Evolutionary conservation across 2,329 filamentous ascomycete genomes (phyloP).

Genomic region (Parastagonospora avenae): DNA sequence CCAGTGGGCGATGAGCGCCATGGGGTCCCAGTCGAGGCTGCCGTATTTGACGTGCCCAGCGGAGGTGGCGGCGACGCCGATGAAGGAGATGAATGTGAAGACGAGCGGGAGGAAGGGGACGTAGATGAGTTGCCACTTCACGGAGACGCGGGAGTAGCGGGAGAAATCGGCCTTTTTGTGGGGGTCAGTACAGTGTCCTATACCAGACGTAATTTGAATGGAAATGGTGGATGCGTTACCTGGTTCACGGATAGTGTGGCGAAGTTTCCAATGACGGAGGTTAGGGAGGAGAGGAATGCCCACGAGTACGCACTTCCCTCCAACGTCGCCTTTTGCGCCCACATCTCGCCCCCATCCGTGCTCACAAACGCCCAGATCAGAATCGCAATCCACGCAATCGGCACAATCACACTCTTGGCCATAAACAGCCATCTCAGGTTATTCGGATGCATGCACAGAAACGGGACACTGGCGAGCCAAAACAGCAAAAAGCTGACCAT

Average conservation of each 20-base stretch:
- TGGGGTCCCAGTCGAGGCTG: slow-evolving; percentile 51
- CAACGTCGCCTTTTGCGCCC: slow-evolving; percentile 53
- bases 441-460: slow-evolving; percentile 62
- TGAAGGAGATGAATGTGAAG: slow-evolving; percentile 60
- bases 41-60: slow-evolving; percentile 61
- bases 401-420: slow-evolving; percentile 54
- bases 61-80: slow-evolving; percentile 64
- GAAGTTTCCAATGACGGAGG: slow-evolving; percentile 57
- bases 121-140: slow-evolving; percentile 58
- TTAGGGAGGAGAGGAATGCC: slow-evolving; percentile 58
- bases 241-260: slow-evolving; percentile 59
- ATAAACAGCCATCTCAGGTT: slow-evolving; percentile 61
- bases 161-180: slow-evolving; percentile 60
- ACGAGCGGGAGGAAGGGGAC: slow-evolving; percentile 58
- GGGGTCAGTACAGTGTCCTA: background rate
- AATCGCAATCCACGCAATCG: slow-evolving; percentile 65
- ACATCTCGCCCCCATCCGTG: slow-evolving; percentile 59
- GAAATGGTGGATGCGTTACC: slow-evolving; percentile 19
- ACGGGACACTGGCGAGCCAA: slow-evolving; percentile 60
- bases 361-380: slow-evolving; percentile 66
- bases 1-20: slow-evolving; percentile 48
- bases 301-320: slow-evolving; percentile 59
- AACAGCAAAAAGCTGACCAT: slow-evolving; percentile 65
- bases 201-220: background rate
- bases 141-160: slow-evolving; percentile 55